Percentiles rank a stretch among this genome's conserved stretches.
phyloP scores from a whole-genome alignment of 352 stramenopile species.

The Phytophthora citrophthora region DNA sequence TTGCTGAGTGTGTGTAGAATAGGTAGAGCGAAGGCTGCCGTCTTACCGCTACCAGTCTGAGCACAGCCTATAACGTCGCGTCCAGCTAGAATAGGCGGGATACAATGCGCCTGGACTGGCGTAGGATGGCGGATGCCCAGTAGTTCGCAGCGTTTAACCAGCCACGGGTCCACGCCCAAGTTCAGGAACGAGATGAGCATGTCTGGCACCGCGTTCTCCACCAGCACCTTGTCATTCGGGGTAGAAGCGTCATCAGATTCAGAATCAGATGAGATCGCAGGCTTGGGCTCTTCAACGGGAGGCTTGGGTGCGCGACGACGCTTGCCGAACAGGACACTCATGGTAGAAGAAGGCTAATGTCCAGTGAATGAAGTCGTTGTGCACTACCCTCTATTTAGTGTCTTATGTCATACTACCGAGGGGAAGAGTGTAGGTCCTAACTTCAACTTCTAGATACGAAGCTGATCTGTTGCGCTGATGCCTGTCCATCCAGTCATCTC shows the following conservation, averaged over 20 bases:
- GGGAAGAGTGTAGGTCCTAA: too few species aligned
- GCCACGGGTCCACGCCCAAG: constrained; percentile 87
- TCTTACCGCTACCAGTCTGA: constrained; percentile 98
- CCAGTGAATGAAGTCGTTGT: constrained; percentile 2
- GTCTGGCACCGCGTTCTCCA: constrained; percentile 39
- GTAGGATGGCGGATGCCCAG: constrained; percentile 89
- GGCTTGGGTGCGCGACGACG: constrained; percentile 46
- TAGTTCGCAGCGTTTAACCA: constrained; percentile 85
- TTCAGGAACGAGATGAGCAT: constrained; percentile 84
- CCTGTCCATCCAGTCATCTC: constrained; percentile 83
- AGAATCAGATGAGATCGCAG: constrained; percentile 1
- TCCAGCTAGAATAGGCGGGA: constrained; percentile 89
- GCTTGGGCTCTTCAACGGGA: constrained; percentile 1
- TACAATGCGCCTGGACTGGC: constrained; percentile 91
- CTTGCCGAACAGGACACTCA: constrained; percentile 86
- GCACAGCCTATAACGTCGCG: constrained; percentile 93
- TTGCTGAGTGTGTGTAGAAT: constrained; percentile 96
- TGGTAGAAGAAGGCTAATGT: constrained; percentile 15
- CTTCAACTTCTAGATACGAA: constrained; percentile 47
- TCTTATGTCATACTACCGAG: too few species aligned
- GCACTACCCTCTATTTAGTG: too few species aligned
- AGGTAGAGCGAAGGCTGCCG: constrained; percentile 97
- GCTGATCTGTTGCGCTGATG: constrained; percentile 65
- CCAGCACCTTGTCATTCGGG: constrained; percentile 51
- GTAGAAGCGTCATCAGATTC: background rate